These are phyloP conservation scores for Kandelia obovata DNA, from an alignment of 345 rosid genomes.

Conservation along the genomic window DNA sequence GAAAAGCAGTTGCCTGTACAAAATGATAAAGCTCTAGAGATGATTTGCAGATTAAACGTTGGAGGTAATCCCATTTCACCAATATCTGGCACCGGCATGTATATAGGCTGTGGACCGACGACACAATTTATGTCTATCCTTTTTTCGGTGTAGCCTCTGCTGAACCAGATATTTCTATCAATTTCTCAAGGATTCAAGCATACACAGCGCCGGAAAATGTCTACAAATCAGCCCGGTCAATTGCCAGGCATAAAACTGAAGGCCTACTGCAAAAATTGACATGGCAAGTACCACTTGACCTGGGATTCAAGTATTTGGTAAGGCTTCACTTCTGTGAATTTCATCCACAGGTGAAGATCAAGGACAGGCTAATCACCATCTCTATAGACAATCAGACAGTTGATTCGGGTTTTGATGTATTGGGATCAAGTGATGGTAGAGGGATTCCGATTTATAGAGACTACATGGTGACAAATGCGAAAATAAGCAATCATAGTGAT, in stretches of 20 bases:
- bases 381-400: constrained; percentile 11
- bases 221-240: neutral
- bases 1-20: neutral
- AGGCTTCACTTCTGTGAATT: constrained; percentile 24
- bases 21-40: neutral
- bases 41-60: neutral
- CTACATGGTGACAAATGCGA: neutral
- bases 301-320: constrained; percentile 4
- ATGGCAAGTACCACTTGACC: neutral
- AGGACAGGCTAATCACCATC: constrained; percentile 1
- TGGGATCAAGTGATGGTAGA: constrained; percentile 7
- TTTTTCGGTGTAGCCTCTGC: neutral
- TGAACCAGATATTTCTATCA: neutral
- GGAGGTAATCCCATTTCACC: neutral
- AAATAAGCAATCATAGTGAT: neutral
- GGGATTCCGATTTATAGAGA: constrained; percentile 10
- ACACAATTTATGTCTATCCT: neutral
- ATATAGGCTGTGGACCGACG: neutral
- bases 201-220: neutral
- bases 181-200: neutral
- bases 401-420: constrained; percentile 6
- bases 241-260: neutral
- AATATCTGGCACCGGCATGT: constrained; percentile 2
- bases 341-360: neutral
- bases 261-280: neutral